Evolutionary conservation across 1,284 basidiomycete genomes (phyloP).

Genomic region (Melanopsichium pennsylvanicum): DNA sequence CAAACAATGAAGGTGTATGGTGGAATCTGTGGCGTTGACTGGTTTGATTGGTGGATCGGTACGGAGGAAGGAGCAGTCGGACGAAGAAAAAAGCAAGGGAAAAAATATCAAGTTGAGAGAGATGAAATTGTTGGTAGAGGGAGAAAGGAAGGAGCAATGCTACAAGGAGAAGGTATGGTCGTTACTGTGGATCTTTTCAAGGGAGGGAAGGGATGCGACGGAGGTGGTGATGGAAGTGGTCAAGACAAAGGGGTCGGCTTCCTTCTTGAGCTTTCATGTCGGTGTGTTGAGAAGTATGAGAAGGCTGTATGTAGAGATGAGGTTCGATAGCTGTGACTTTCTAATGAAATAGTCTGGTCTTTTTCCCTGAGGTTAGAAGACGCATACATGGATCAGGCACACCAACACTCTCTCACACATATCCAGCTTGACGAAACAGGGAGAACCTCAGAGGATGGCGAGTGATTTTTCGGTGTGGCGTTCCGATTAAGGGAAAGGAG

Average conservation of each 20-base stretch:
- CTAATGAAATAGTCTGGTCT: too few species aligned
- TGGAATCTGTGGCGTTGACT: background rate
- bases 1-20: constrained; percentile 4
- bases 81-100: background rate
- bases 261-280: constrained; percentile 26
- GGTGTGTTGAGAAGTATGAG: background rate
- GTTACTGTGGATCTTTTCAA: background rate
- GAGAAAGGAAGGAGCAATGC: constrained; percentile 5
- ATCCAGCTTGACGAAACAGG: background rate
- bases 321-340: too few species aligned
- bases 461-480: constrained; percentile 13
- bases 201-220: background rate
- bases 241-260: too few species aligned
- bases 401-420: background rate
- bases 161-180: constrained; percentile 11
- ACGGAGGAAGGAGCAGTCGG: constrained; percentile 1
- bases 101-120: too few species aligned
- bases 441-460: constrained; percentile 1
- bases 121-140: background rate
- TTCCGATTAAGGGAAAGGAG: too few species aligned
- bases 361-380: background rate
- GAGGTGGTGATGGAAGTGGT: too few species aligned
- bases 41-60: background rate
- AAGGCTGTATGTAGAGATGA: too few species aligned
- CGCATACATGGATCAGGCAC: constrained; percentile 28